phyloP scores from a whole-genome alignment of 306 rosid species.

The Prinsepia uniflora region DNA sequence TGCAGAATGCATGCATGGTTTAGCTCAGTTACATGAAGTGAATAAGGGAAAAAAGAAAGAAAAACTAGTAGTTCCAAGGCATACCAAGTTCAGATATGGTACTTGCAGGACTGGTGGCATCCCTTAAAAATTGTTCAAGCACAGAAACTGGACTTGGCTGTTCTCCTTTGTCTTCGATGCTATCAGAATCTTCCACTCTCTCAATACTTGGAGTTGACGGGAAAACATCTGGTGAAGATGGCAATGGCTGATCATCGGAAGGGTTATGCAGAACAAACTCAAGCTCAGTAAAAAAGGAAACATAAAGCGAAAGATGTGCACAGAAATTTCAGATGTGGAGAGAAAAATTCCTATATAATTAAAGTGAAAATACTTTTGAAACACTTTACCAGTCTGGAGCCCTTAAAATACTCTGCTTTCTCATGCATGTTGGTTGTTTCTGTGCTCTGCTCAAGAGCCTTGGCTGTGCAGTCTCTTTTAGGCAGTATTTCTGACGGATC shows the following conservation, averaged over 20 bases:
- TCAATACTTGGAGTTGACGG: slow-evolving; percentile 32
- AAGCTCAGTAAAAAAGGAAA: slow-evolving; percentile 1
- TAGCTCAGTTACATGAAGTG: slow-evolving; percentile 23
- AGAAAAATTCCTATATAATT: neutral
- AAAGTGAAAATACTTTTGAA: neutral
- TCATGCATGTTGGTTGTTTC: slow-evolving; percentile 12
- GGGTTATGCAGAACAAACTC: slow-evolving; percentile 34
- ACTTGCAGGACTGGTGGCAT: slow-evolving; percentile 26
- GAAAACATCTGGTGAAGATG: slow-evolving; percentile 31
- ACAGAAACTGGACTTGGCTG: slow-evolving; percentile 31
- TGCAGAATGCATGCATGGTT: slow-evolving; percentile 28
- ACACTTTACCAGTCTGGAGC: slow-evolving; percentile 38
- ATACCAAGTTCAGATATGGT: slow-evolving; percentile 37
- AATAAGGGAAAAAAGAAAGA: neutral
- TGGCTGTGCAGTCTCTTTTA: slow-evolving; percentile 1
- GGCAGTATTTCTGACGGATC: neutral
- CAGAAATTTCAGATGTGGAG: slow-evolving; percentile 7
- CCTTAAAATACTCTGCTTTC: slow-evolving; percentile 31
- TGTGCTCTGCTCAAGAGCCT: slow-evolving; percentile 20
- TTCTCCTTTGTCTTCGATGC: slow-evolving; percentile 24
- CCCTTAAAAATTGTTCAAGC: slow-evolving; percentile 29
- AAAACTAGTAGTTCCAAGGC: neutral
- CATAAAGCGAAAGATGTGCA: slow-evolving; percentile 13
- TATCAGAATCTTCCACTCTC: slow-evolving; percentile 24
- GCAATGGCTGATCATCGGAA: slow-evolving; percentile 31